Evolutionary conservation across 2,329 filamentous ascomycete genomes (phyloP).

Genomic region (Paecilomyces dactylethromorphus): DNA sequence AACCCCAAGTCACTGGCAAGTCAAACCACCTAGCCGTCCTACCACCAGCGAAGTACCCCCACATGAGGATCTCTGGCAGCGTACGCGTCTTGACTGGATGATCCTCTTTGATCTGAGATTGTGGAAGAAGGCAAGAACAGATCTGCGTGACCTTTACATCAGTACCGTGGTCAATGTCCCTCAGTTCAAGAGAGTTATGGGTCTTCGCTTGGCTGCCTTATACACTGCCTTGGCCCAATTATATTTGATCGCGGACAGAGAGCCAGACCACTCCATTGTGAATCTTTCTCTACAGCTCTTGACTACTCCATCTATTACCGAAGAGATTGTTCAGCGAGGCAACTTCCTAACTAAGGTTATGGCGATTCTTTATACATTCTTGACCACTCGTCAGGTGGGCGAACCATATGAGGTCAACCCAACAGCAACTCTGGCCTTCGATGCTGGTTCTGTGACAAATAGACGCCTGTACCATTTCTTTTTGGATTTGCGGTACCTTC

Average conservation of each 20-base stretch:
- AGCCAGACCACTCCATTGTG: slow-evolving; percentile 97
- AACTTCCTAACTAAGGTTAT: slow-evolving; percentile 95
- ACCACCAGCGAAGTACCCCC: slow-evolving; percentile 57
- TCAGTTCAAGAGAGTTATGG: slow-evolving; percentile 89
- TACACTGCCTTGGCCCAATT: slow-evolving; percentile 92
- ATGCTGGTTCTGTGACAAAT: slow-evolving; percentile 91
- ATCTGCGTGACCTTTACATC: slow-evolving; percentile 88
- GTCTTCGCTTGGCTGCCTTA: slow-evolving; percentile 85
- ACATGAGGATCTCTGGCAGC: slow-evolving; percentile 82
- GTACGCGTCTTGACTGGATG: slow-evolving; percentile 86
- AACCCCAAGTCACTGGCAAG: slow-evolving; percentile 73
- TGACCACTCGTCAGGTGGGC: slow-evolving; percentile 91
- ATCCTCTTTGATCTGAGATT: slow-evolving; percentile 89
- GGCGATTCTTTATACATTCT: slow-evolving; percentile 94
- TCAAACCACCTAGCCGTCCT: slow-evolving; percentile 65
- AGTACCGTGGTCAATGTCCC: slow-evolving; percentile 93
- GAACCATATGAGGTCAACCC: slow-evolving; percentile 86
- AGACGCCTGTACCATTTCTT: slow-evolving; percentile 97
- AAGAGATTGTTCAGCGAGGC: slow-evolving; percentile 87
- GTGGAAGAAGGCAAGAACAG: slow-evolving; percentile 93
- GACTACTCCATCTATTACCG: slow-evolving; percentile 92
- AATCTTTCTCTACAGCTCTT: slow-evolving; percentile 95
- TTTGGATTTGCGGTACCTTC: slow-evolving; percentile 83
- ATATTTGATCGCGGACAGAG: slow-evolving; percentile 90
- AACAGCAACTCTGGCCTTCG: slow-evolving; percentile 81